These are phyloP conservation scores for Acanthamoeba castellanii DNA, from an alignment of 208 protist species.

Conservation along the genomic window DNA sequence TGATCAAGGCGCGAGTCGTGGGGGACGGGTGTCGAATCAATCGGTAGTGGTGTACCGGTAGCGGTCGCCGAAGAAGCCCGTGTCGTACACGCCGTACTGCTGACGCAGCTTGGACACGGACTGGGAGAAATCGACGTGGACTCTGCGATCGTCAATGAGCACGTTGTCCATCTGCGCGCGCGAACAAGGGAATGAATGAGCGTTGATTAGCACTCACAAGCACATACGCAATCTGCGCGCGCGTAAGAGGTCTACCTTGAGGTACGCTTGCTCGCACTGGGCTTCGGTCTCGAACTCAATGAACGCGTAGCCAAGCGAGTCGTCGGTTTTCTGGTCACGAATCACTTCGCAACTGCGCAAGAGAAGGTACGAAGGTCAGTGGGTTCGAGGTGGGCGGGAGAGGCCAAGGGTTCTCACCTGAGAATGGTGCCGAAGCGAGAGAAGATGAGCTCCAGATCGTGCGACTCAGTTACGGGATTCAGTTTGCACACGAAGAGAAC, in stretches of 20 bases:
- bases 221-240: constrained; percentile 52
- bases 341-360: constrained; percentile 87
- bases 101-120: constrained; percentile 93
- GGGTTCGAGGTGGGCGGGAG: neutral
- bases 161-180: constrained; percentile 95
- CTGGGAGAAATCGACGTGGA: constrained; percentile 98
- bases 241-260: constrained; percentile 28
- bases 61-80: constrained; percentile 56
- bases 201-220: no score
- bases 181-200: no score
- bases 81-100: constrained; percentile 34
- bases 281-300: constrained; percentile 97
- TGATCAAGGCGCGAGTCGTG: neutral
- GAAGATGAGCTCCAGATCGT: constrained; percentile 97
- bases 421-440: constrained; percentile 95
- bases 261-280: constrained; percentile 83
- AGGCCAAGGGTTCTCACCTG: constrained; percentile 78
- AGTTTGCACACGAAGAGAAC: constrained; percentile 99
- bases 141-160: constrained; percentile 98
- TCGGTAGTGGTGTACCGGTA: constrained; percentile 27
- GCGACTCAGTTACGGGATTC: constrained; percentile 96
- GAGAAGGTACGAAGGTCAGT: neutral
- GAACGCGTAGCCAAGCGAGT: constrained; percentile 98
- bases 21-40: neutral
- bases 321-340: constrained; percentile 89